These are phyloP conservation scores for Arthroderma sp. DNA, from an alignment of 2,329 filamentous ascomycete genomes.

Conservation along the genomic window DNA sequence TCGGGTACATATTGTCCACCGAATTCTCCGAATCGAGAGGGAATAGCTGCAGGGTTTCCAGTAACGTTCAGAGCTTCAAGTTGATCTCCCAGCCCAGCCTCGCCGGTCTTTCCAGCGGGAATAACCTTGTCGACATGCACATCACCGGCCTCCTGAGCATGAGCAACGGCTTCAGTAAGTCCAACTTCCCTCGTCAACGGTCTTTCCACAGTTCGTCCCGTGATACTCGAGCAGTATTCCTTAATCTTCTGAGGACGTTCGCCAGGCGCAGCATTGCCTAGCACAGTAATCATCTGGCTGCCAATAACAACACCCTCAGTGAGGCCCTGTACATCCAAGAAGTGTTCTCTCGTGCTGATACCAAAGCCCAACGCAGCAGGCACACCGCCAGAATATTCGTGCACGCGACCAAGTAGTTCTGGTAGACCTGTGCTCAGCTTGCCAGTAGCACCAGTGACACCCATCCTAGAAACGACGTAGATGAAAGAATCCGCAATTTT, in stretches of 20 bases:
- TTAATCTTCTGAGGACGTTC: constrained; percentile 60
- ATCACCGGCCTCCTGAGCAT: constrained; percentile 46
- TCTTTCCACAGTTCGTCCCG: constrained; percentile 40
- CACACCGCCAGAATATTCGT: constrained; percentile 80
- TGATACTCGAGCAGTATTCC: constrained; percentile 71
- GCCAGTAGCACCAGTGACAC: constrained; percentile 82
- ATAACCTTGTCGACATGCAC: constrained; percentile 30
- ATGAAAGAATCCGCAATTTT: constrained; percentile 97
- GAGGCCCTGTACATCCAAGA: constrained; percentile 66
- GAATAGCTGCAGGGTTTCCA: constrained; percentile 46
- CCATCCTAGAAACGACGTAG: constrained; percentile 95
- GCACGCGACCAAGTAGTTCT: constrained; percentile 68
- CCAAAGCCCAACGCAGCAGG: constrained; percentile 91
- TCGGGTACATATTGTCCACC: constrained; percentile 97
- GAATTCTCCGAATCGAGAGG: constrained; percentile 85
- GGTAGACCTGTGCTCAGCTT: constrained; percentile 70
- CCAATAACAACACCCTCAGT: constrained; percentile 94
- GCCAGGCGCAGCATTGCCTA: constrained; percentile 55
- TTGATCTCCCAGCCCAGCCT: constrained; percentile 64
- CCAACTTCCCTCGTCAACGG: constrained; percentile 51
- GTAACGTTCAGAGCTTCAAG: constrained; percentile 65
- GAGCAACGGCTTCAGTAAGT: constrained; percentile 54
- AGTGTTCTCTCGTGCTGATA: constrained; percentile 90
- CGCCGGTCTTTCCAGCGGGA: constrained; percentile 41
- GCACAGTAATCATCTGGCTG: constrained; percentile 78